Conservation (phyloP, 2,329 filamentous ascomycete species). For the Fusarium sororula region DNA sequence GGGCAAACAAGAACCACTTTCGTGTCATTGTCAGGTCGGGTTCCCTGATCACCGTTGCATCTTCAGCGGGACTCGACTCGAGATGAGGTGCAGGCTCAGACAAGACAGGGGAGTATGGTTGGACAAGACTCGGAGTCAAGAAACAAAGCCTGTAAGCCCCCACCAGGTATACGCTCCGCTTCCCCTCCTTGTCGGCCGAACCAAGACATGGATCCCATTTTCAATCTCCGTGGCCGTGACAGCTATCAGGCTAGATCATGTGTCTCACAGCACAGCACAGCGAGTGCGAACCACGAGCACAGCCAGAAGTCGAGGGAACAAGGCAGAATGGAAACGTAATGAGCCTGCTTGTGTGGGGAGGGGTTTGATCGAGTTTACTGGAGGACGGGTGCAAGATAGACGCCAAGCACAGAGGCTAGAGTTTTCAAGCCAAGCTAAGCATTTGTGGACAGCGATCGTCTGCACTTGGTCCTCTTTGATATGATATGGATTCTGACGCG, state of each 20-base stretch:
- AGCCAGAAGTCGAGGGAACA: background rate
- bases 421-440: slow-evolving; percentile 27
- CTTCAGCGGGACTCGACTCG: slow-evolving; percentile 25
- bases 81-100: slow-evolving; percentile 32
- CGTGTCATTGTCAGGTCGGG: slow-evolving; percentile 28
- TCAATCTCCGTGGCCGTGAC: slow-evolving; percentile 13
- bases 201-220: slow-evolving; percentile 25
- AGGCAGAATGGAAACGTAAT: slow-evolving; percentile 33
- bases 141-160: slow-evolving; percentile 14
- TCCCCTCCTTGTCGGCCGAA: slow-evolving; percentile 34
- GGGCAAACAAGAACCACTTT: slow-evolving; percentile 16
- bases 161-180: slow-evolving; percentile 26
- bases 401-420: slow-evolving; percentile 21
- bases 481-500: slow-evolving; percentile 25
- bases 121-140: slow-evolving; percentile 8
- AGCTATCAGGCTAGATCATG: background rate
- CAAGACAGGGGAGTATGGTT: slow-evolving; percentile 20
- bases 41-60: slow-evolving; percentile 38
- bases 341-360: slow-evolving; percentile 24
- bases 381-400: slow-evolving; percentile 23
- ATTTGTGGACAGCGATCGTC: slow-evolving; percentile 31
- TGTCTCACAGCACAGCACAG: background rate
- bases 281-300: slow-evolving; percentile 3
- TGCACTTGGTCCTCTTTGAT: slow-evolving; percentile 24
- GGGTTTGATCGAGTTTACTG: slow-evolving; percentile 7